A percentile compares a stretch with the other conserved stretches of the same genome.
Conservation (phyloP, 2,329 filamentous ascomycete genomes). For the Keithomyces neogunnii region DNA sequence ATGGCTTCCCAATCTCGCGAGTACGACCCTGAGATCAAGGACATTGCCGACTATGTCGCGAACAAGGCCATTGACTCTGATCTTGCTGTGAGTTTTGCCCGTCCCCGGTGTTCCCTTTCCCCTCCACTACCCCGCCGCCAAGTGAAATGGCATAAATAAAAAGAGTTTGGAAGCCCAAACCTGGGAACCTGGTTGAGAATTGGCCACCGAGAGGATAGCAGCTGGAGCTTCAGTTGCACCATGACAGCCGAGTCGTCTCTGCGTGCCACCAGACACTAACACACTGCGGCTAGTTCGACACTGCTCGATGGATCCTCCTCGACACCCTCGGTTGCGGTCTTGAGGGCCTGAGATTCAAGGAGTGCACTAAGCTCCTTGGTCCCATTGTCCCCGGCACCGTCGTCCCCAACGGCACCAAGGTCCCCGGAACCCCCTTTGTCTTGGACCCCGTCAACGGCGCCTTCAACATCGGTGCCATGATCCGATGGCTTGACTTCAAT, state of each 20-base stretch:
- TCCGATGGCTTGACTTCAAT: constrained; percentile 99
- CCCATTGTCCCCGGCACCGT: constrained; percentile 83
- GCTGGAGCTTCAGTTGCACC: too few relatives aligned
- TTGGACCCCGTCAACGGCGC: constrained; percentile 92
- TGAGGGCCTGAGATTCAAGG: constrained; percentile 89
- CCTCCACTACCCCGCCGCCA: too few relatives aligned
- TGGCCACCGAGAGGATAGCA: too few relatives aligned
- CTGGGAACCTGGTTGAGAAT: neutral
- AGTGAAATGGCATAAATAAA: neutral
- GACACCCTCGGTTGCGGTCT: constrained; percentile 96
- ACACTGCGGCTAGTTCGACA: constrained; percentile 62
- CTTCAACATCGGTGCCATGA: constrained; percentile 99
- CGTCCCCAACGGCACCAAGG: constrained; percentile 85
- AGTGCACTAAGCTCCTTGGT: constrained; percentile 91
- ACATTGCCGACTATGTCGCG: constrained; percentile 93
- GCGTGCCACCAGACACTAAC: neutral
- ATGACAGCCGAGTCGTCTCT: neutral
- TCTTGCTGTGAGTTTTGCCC: constrained; percentile 63
- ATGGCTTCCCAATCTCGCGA: constrained; percentile 45
- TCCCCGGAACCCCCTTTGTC: constrained; percentile 87
- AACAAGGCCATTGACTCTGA: constrained; percentile 86
- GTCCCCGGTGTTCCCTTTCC: neutral
- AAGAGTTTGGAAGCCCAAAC: neutral
- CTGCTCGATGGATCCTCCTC: constrained; percentile 90
- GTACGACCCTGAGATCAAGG: constrained; percentile 88